These are phyloP conservation scores for Blastocystis sp. DNA, from an alignment of 352 stramenopile species.

Conservation along the genomic window DNA sequence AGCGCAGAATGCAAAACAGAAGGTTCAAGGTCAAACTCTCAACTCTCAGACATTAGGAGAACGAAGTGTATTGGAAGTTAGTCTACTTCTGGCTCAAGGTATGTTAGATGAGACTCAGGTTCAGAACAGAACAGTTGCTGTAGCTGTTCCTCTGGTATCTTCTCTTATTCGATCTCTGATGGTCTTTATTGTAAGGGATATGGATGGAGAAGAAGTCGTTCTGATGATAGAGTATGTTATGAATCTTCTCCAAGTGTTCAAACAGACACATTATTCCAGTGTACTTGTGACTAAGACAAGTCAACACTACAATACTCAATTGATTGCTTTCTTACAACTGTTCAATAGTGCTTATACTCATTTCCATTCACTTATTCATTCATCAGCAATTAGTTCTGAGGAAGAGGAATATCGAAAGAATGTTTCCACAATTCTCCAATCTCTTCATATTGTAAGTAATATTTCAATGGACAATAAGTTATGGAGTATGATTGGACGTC, in stretches of 20 bases:
- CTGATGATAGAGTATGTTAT: neutral
- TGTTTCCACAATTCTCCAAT: neutral
- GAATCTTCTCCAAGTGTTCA: neutral
- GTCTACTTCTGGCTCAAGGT: neutral
- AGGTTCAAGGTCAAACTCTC: neutral
- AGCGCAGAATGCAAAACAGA: neutral
- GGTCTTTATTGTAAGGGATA: neutral
- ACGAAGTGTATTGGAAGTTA: conserved; percentile 26
- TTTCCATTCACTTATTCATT: neutral
- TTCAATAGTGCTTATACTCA: neutral
- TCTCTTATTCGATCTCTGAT: neutral
- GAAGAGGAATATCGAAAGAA: neutral
- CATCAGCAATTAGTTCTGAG: neutral
- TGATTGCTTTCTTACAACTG: conserved; percentile 36
- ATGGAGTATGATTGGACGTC: conserved; percentile 31
- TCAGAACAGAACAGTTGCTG: neutral
- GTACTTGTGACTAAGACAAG: neutral
- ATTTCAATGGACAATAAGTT: conserved; percentile 56
- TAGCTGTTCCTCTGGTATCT: neutral
- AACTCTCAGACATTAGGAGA: neutral
- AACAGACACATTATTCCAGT: neutral
- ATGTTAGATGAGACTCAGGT: conserved; percentile 34
- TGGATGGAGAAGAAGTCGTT: neutral
- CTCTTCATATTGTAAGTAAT: conserved; percentile 24
- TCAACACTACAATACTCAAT: conserved; percentile 6